Evolutionary conservation across 2,329 filamentous ascomycete species (phyloP).

Genomic region (Aspergillus sp.): DNA sequence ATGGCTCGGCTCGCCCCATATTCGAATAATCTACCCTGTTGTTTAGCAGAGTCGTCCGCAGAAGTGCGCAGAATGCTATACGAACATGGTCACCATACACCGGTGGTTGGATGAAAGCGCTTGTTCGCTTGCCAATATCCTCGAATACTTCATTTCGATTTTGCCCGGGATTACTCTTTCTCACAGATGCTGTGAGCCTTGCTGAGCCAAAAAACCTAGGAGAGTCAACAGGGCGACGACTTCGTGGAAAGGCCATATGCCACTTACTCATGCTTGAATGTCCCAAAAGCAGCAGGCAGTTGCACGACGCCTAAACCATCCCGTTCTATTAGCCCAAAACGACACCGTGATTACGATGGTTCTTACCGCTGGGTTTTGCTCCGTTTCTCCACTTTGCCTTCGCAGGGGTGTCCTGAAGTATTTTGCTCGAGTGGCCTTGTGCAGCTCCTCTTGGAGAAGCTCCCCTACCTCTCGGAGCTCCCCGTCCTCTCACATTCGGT

Average conservation of each 20-base stretch:
- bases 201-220: slow-evolving; percentile 23
- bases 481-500: slow-evolving; percentile 11
- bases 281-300: slow-evolving; percentile 20
- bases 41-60: background rate
- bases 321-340: background rate
- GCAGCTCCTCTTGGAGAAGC: background rate
- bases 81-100: slow-evolving; percentile 21
- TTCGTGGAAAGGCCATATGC: background rate
- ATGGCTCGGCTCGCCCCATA: slow-evolving; percentile 29
- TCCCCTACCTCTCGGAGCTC: slow-evolving; percentile 2
- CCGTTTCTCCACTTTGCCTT: slow-evolving; percentile 27
- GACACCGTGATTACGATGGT: background rate
- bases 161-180: slow-evolving; percentile 1
- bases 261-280: slow-evolving; percentile 25
- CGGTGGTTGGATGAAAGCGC: slow-evolving; percentile 28
- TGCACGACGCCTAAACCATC: slow-evolving; percentile 13
- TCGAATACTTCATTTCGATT: slow-evolving; percentile 26
- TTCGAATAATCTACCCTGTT: slow-evolving; percentile 18
- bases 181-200: slow-evolving; percentile 6
- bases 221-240: background rate
- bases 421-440: slow-evolving; percentile 7
- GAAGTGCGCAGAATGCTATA: slow-evolving; percentile 4
- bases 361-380: slow-evolving; percentile 18
- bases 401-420: slow-evolving; percentile 24
- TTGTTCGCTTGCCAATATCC: slow-evolving; percentile 26